Base-by-base conservation (phyloP, 805 yeast species). In the Pichia heedii region DNA sequence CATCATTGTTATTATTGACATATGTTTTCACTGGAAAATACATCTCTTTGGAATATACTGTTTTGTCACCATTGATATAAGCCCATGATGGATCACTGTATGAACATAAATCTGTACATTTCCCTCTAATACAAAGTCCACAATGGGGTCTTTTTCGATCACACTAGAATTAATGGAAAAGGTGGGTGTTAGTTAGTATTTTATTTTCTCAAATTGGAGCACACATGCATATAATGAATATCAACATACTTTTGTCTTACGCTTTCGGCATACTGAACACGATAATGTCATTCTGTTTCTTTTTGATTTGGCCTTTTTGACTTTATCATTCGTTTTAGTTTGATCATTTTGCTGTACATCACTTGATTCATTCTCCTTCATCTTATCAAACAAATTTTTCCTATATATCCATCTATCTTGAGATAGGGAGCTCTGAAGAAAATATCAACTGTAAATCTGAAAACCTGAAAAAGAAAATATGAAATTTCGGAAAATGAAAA, bases 191-290 rank as follows among this genome's bases (percentile, higher is more conserved):
- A 18, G 39, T 34, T 35, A 34, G 42, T 40, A 22, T 22, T 26
- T 1, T 1, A 6, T 32, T 32, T 32, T 6, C 15, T 27, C 3
- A 27, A 13, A 8, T 29, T 29, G 12, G 2, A 4, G 6, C n/a
- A n/a, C n/a, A n/a, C n/a, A n/a, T n/a, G n/a, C n/a, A n/a, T n/a
- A n/a, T n/a, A n/a, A n/a, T n/a, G n/a, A n/a, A n/a, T n/a, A 7
- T 24, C 9, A 18, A 55, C 63, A 24, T 52, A 60, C 65, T 46
- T 71, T 72, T 32, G 70, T 70, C 51, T 73, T 73, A 36, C 73
- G 58, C 52, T 61, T 66, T 18, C 74, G 62, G 46, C 78, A 73
- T 33, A 66, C 66, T 22, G 66, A 67, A 50, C 79, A 73, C 0
- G 73, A 71, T 9, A 74, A 50, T 0, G 72, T 64, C 46, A 67